These are phyloP conservation scores for Nakaseomyces uthaithaninus DNA, from an alignment of 1,139 yeast genomes.

Conservation along the genomic window DNA sequence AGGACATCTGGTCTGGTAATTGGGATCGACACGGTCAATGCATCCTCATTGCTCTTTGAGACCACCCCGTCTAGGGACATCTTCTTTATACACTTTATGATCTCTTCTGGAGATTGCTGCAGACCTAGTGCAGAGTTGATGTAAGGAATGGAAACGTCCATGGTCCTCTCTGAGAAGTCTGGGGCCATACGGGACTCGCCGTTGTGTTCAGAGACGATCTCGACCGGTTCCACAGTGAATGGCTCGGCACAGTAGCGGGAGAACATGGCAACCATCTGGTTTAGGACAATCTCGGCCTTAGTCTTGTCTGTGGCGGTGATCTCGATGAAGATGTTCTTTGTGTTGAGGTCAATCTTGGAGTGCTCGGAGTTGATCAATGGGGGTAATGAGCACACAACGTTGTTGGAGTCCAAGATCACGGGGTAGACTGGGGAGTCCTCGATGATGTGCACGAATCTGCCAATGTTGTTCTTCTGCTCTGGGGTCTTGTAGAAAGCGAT, in stretches of 20 bases:
- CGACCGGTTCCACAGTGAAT: conserved; percentile 80
- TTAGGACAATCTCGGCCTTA: conserved; percentile 82
- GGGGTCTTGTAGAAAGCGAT: conserved; percentile 67
- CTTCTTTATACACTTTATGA: conserved; percentile 58
- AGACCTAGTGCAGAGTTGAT: conserved; percentile 90
- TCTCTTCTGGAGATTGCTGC: conserved; percentile 57
- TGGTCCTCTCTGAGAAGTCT: conserved; percentile 53
- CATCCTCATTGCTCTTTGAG: conserved; percentile 40
- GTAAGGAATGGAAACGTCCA: conserved; percentile 73
- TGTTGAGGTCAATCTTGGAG: conserved; percentile 77
- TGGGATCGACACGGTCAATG: conserved; percentile 70
- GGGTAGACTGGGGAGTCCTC: conserved; percentile 87
- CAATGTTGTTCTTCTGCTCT: conserved; percentile 80
- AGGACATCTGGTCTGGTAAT: conserved; percentile 91
- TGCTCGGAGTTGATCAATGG: conserved; percentile 93
- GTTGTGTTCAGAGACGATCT: conserved; percentile 78
- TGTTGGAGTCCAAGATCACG: conserved; percentile 70
- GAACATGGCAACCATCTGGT: conserved; percentile 93
- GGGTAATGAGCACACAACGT: conserved; percentile 84
- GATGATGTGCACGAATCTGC: conserved; percentile 81
- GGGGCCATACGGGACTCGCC: conserved; percentile 73
- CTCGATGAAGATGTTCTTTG: conserved; percentile 85
- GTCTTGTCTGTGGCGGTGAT: conserved; percentile 94
- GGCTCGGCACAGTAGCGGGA: conserved; percentile 74
- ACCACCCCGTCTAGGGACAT: conserved; percentile 72